Conservation (phyloP, 352 stramenopile genomes). For the Globisporangium spiculum region DNA sequence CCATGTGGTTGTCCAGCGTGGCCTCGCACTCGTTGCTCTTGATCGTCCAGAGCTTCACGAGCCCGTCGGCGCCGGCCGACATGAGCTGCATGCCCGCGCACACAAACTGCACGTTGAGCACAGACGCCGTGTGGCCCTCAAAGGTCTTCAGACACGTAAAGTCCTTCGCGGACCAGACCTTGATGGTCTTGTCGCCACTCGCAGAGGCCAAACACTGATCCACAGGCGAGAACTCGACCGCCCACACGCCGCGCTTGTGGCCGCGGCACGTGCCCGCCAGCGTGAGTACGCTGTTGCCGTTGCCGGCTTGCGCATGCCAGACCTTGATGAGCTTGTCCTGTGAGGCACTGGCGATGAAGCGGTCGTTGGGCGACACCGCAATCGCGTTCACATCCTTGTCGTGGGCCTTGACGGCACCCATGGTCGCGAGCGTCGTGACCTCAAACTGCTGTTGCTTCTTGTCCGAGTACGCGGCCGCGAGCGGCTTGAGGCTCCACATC, state of each 20-base stretch:
- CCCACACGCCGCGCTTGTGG: slow-evolving; percentile 98
- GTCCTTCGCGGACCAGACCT: slow-evolving; percentile 96
- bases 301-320: slow-evolving; percentile 82
- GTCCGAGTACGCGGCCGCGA: slow-evolving; percentile 42
- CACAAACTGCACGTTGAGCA: slow-evolving; percentile 89
- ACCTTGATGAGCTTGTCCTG: slow-evolving; percentile 99
- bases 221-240: slow-evolving; percentile 95
- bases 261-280: slow-evolving; percentile 92
- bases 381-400: slow-evolving; percentile 97
- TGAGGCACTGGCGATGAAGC: slow-evolving; percentile 94
- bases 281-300: slow-evolving; percentile 70
- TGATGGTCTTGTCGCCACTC: slow-evolving; percentile 96
- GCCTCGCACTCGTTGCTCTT: slow-evolving; percentile 96
- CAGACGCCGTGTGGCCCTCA: slow-evolving; percentile 90
- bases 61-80: slow-evolving; percentile 93
- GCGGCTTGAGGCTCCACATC: slow-evolving; percentile 92
- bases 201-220: slow-evolving; percentile 95
- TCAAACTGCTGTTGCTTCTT: slow-evolving; percentile 43
- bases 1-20: slow-evolving; percentile 95
- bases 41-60: slow-evolving; percentile 98
- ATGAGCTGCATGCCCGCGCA: slow-evolving; percentile 92
- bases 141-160: slow-evolving; percentile 97
- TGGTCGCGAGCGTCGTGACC: slow-evolving; percentile 46
- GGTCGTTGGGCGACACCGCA: slow-evolving; percentile 96
- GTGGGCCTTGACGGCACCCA: slow-evolving; percentile 83